Base-by-base conservation (phyloP, 352 stramenopile species). In the Pythium guiyangense region DNA sequence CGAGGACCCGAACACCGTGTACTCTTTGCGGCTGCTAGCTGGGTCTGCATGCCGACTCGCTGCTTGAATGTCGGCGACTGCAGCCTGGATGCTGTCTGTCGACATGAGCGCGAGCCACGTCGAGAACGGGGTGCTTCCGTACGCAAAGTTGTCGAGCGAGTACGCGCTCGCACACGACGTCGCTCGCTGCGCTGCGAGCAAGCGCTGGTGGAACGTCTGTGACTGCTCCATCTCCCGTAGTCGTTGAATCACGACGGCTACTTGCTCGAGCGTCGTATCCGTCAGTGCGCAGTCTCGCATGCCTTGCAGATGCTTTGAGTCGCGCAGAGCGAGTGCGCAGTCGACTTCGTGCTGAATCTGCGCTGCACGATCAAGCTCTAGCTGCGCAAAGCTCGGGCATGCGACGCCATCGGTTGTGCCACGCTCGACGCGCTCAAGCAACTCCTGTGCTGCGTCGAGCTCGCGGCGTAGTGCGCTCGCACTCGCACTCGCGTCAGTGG, bases 1-100 rank as follows among this genome's bases (percentile, higher is more conserved):
- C 2, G 78, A 88, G 1, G 78, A 86, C 2, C 75, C 75, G 6
- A 86, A 79, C 4, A 88, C 69, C 1, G 64, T 79, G 35, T 70
- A 67, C 50, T 8, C 27, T 39, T 31, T 12, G 61, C 29, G 34
- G 43, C 39, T 12, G 61, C 29, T 6, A 43, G 37, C 25, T 46
- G 11, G 17, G 1, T 39, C 17, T 14, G 0, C 25, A 3, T 14
- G 1, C n/a, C 26, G 26, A 31, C 31, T 31, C 26, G 22, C 4
- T 8, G n/a, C 11, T 39, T 46, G 59, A 34, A 49, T 8, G 27
- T 46, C 9, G 44, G 43, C 43, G 52, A 72, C 60, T 2, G 42
- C 58, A 2, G 60, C 18, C 14, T 48, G 20, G 1, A 85, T 27
- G 17, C 53, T 17, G 17, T 51, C 6, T 39, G 65, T 48, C 0